Evolutionary conservation across 2,329 filamentous ascomycete genomes (phyloP).

Genomic region (Fusarium goolgardi): DNA sequence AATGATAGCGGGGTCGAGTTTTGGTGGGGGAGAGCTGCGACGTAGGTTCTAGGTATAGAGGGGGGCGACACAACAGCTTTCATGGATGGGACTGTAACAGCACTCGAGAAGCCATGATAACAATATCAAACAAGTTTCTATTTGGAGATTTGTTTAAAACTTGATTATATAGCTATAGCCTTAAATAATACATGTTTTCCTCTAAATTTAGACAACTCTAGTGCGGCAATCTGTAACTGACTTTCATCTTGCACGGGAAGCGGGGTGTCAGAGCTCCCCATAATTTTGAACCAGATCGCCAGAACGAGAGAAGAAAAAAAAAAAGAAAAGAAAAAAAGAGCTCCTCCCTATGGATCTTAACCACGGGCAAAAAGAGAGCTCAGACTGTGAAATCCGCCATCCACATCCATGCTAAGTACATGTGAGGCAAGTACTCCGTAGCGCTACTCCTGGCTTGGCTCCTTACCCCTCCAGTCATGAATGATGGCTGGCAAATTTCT

Average conservation of each 20-base stretch:
- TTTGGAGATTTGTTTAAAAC: not conserved
- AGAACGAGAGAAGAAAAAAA: slow-evolving; percentile 26
- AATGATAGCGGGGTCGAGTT: slow-evolving; percentile 38
- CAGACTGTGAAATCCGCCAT: slow-evolving; percentile 29
- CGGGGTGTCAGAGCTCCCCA: slow-evolving; percentile 43
- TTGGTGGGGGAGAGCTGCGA: slow-evolving; percentile 43
- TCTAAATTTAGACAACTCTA: not conserved
- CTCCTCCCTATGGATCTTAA: slow-evolving; percentile 27
- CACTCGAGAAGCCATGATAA: not conserved
- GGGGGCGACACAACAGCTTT: slow-evolving; percentile 26
- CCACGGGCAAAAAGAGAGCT: slow-evolving; percentile 18
- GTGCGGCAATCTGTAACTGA: slow-evolving; percentile 15
- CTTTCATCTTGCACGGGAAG: slow-evolving; percentile 27
- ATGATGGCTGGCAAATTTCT: slow-evolving; percentile 37
- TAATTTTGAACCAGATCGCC: slow-evolving; percentile 43
- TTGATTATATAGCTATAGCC: no score
- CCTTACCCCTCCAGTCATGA: slow-evolving; percentile 27
- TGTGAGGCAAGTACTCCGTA: slow-evolving; percentile 41
- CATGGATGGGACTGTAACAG: not conserved
- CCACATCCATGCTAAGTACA: slow-evolving; percentile 31
- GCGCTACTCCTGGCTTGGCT: slow-evolving; percentile 36
- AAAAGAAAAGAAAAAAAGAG: slow-evolving; percentile 18
- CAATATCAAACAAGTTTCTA: not conserved
- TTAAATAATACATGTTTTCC: not conserved
- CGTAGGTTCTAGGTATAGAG: slow-evolving; percentile 9